Conservation (phyloP, 2,329 filamentous ascomycete species). For the Aureobasidium leucospermi region DNA sequence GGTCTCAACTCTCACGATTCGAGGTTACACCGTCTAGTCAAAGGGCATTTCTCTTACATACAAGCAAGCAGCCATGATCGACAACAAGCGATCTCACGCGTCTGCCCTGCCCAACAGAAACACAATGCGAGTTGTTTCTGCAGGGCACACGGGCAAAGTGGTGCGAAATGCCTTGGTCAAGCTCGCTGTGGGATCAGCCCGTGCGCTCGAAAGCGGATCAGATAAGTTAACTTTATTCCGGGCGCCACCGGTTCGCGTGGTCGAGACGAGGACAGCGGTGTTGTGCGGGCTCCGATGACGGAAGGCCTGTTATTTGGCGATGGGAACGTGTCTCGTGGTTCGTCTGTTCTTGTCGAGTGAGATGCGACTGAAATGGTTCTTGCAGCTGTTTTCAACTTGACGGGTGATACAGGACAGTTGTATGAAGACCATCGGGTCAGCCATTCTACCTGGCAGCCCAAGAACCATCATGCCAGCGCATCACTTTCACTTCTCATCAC, state of each 20-base stretch:
- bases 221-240: constrained; percentile 16
- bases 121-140: not conserved
- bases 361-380: too few relatives aligned
- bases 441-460: too few relatives aligned
- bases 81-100: not conserved
- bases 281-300: not conserved
- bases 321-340: not conserved
- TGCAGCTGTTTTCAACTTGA: too few relatives aligned
- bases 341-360: too few relatives aligned
- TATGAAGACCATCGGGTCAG: too few relatives aligned
- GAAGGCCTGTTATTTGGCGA: not conserved
- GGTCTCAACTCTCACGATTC: not conserved
- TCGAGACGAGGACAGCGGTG: not conserved
- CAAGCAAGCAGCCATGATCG: not conserved
- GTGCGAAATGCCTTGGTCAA: not conserved
- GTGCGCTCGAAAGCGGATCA: constrained; percentile 13
- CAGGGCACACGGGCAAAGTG: not conserved
- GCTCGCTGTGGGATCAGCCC: not conserved
- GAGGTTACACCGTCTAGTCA: not conserved
- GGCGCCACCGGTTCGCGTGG: not conserved
- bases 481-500: not conserved
- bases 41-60: too few relatives aligned
- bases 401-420: too few relatives aligned
- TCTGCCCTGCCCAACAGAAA: not conserved
- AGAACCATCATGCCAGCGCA: not conserved